These are phyloP conservation scores for Mycena haematopus DNA, from an alignment of 768 basidiomycete species.

Conservation along the genomic window DNA sequence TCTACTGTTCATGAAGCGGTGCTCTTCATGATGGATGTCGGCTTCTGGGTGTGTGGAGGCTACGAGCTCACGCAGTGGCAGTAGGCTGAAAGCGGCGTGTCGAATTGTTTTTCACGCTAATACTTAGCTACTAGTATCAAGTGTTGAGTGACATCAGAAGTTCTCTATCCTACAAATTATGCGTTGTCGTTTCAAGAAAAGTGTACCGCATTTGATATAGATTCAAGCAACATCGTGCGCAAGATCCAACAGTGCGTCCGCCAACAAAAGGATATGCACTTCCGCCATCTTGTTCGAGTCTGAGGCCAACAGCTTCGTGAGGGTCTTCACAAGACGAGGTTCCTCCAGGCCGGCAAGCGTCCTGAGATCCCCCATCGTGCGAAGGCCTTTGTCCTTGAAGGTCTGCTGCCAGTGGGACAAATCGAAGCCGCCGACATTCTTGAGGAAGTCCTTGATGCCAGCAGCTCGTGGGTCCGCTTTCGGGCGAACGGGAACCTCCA, in stretches of 20 bases:
- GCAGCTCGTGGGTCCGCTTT: background rate
- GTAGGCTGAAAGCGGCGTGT: too few species aligned
- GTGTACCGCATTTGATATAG: too few species aligned
- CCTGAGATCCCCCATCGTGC: conserved; percentile 6
- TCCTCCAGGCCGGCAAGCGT: conserved; percentile 14
- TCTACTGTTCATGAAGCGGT: too few species aligned
- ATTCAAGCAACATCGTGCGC: background rate
- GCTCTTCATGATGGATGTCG: too few species aligned
- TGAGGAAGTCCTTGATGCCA: conserved; percentile 9
- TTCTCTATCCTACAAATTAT: too few species aligned
- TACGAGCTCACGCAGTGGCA: too few species aligned
- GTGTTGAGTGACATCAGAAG: too few species aligned
- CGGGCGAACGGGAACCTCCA: too few species aligned
- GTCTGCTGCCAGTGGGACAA: conserved; percentile 20
- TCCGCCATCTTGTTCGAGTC: conserved; percentile 9
- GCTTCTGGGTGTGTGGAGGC: too few species aligned
- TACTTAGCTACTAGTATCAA: too few species aligned
- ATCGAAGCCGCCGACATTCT: conserved; percentile 21
- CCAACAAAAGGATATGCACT: conserved; percentile 18
- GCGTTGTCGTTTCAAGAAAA: too few species aligned
- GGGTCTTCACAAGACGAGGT: conserved; percentile 11
- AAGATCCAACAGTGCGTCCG: conserved; percentile 20
- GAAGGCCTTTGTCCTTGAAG: conserved; percentile 11
- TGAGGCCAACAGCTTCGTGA: conserved; percentile 13
- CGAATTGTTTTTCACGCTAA: too few species aligned